Percentiles rank a stretch among this genome's conserved stretches.
Conservation (phyloP, 352 stramenopile genomes). For the Phytophthora fragariae region DNA sequence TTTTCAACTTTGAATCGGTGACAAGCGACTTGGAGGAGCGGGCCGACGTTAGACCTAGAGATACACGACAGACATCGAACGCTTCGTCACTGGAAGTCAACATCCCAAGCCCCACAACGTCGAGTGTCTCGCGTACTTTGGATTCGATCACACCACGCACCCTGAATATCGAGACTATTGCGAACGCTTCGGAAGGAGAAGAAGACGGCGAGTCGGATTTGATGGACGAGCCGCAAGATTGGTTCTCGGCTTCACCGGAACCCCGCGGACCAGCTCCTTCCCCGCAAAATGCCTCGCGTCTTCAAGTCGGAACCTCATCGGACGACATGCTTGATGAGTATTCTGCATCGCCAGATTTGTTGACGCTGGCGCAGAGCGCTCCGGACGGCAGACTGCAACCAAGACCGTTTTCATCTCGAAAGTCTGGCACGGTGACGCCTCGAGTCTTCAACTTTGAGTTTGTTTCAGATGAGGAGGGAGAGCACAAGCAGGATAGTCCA, state of each 20-base stretch:
- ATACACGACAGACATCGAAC: background rate
- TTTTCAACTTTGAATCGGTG: conserved; percentile 57
- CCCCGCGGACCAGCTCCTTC: conserved; percentile 16
- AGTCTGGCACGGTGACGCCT: conserved; percentile 23
- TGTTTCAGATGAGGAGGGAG: conserved; percentile 36
- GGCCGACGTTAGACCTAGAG: background rate
- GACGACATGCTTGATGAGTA: conserved; percentile 22
- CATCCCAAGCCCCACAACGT: conserved; percentile 7
- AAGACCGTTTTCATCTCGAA: conserved; percentile 1
- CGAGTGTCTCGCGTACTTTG: conserved; percentile 10
- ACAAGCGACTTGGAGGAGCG: conserved; percentile 10
- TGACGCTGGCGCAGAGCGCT: conserved; percentile 15
- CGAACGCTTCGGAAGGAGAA: conserved; percentile 7
- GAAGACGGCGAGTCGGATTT: conserved; percentile 14
- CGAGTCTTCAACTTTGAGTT: conserved; percentile 64
- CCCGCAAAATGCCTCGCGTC: conserved; percentile 10
- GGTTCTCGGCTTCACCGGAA: conserved; percentile 29
- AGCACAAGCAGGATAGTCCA: conserved; percentile 21
- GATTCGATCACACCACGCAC: conserved; percentile 23
- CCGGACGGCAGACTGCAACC: background rate
- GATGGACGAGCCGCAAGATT: conserved; percentile 27
- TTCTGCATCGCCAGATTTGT: conserved; percentile 29
- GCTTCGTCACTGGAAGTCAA: conserved; percentile 10
- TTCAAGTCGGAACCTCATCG: conserved; percentile 13
- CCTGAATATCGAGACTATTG: conserved; percentile 41